Evolutionary conservation across 148 eudicot species (phyloP).

Genomic region (Chenopodium formosanum): DNA sequence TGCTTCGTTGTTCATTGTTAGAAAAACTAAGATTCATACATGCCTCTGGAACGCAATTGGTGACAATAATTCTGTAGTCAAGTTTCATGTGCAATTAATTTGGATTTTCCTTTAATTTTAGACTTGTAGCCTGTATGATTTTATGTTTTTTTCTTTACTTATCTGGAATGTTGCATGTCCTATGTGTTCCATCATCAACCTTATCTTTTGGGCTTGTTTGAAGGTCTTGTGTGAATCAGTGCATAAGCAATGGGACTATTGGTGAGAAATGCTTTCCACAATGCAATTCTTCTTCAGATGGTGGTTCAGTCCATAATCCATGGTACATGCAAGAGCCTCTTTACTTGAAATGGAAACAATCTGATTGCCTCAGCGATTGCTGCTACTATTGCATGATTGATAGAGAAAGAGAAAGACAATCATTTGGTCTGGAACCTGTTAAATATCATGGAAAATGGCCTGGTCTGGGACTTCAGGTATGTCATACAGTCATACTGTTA

Average conservation of each 20-base stretch:
- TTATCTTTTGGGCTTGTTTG: slow-evolving; percentile 14
- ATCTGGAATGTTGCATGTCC: neutral
- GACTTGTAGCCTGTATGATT: neutral
- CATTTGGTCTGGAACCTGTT: slow-evolving; percentile 56
- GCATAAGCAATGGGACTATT: slow-evolving; percentile 57
- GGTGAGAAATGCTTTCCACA: slow-evolving; percentile 57
- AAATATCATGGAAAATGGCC: slow-evolving; percentile 99
- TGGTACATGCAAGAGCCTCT: slow-evolving; percentile 66
- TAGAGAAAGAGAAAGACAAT: slow-evolving; percentile 66
- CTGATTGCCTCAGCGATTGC: slow-evolving; percentile 74
- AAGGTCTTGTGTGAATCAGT: slow-evolving; percentile 64
- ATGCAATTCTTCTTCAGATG: slow-evolving; percentile 52
- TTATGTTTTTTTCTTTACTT: neutral
- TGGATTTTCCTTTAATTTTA: neutral
- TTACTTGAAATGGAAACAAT: slow-evolving; percentile 61
- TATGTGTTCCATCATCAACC: neutral
- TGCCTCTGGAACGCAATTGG: neutral
- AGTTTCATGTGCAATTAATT: neutral
- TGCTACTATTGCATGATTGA: slow-evolving; percentile 77
- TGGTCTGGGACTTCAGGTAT: slow-evolving; percentile 73
- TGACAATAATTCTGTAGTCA: neutral
- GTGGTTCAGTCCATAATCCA: slow-evolving; percentile 41
- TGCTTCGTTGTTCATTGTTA: neutral
- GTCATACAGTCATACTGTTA: slow-evolving; percentile 16
- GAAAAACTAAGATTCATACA: neutral